These are phyloP conservation scores for Bonia amplexicaulis DNA, from an alignment of 176 grass and related monocot genomes.

Conservation along the genomic window DNA sequence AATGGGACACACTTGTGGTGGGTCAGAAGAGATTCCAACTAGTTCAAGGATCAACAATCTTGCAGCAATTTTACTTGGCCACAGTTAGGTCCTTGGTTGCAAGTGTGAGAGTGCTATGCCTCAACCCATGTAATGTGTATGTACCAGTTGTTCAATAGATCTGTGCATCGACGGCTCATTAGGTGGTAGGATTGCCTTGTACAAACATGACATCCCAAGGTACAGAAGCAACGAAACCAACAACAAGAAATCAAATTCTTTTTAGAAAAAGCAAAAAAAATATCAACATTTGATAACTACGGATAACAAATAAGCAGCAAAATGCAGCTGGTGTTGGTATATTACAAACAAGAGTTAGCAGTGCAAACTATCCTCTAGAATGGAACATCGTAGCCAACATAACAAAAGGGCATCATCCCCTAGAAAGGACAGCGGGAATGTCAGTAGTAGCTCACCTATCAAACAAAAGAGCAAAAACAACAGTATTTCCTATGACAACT, in stretches of 20 bases:
- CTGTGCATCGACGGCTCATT: not conserved
- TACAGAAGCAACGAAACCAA: not conserved
- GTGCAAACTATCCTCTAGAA: not conserved
- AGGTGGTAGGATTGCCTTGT: not conserved
- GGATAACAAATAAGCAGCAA: not conserved
- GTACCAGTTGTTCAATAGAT: not conserved
- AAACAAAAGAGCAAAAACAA: not conserved
- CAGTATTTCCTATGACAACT: not conserved
- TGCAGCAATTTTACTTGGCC: not conserved
- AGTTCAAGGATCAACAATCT: not conserved
- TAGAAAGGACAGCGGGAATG: not conserved
- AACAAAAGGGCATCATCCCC: not conserved
- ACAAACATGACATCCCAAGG: not conserved
- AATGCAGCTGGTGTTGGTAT: not conserved
- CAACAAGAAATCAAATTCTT: not conserved
- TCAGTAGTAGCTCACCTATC: not conserved
- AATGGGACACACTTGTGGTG: not conserved
- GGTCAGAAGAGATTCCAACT: not conserved
- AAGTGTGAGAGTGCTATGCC: not conserved
- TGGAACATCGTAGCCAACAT: not conserved
- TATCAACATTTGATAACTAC: not conserved
- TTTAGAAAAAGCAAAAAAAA: not conserved
- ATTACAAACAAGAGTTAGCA: not conserved
- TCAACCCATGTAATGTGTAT: not conserved
- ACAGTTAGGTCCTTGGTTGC: not conserved